Evolutionary conservation across 2,329 filamentous ascomycete genomes (phyloP).

Genomic region (Arachnopeziza araneosa): DNA sequence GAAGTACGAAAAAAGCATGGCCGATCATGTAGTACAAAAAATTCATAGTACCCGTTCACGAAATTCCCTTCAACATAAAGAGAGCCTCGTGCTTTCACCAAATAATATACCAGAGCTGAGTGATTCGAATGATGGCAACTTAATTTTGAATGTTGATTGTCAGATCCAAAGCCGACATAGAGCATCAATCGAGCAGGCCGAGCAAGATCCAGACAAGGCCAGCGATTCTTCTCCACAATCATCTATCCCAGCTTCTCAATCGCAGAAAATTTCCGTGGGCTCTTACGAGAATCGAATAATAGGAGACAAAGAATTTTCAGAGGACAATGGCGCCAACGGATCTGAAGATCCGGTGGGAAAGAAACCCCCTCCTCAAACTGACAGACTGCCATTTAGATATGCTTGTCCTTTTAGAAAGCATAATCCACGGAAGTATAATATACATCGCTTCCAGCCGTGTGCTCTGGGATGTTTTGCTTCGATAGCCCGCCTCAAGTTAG

Average conservation of each 20-base stretch:
- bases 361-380: neutral
- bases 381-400: slow-evolving; percentile 8
- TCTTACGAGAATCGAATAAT: neutral
- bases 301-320: neutral
- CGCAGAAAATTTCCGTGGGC: neutral
- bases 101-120: too few species aligned
- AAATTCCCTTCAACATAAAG: too few species aligned
- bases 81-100: too few species aligned
- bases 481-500: slow-evolving; percentile 36
- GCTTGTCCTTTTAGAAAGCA: slow-evolving; percentile 39
- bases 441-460: slow-evolving; percentile 29
- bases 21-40: too few species aligned
- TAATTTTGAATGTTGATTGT: too few species aligned
- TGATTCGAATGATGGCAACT: too few species aligned
- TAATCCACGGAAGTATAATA: slow-evolving; percentile 32
- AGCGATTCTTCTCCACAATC: neutral
- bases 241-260: neutral
- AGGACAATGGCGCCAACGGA: neutral
- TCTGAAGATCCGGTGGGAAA: neutral
- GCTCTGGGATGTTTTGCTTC: slow-evolving; percentile 20
- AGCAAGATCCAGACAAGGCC: neutral
- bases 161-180: too few species aligned
- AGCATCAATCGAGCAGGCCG: neutral
- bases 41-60: too few species aligned
- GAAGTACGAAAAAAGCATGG: too few species aligned